These are phyloP conservation scores for Aspergillus alliaceus DNA, from an alignment of 2,329 filamentous ascomycete species.

Conservation along the genomic window DNA sequence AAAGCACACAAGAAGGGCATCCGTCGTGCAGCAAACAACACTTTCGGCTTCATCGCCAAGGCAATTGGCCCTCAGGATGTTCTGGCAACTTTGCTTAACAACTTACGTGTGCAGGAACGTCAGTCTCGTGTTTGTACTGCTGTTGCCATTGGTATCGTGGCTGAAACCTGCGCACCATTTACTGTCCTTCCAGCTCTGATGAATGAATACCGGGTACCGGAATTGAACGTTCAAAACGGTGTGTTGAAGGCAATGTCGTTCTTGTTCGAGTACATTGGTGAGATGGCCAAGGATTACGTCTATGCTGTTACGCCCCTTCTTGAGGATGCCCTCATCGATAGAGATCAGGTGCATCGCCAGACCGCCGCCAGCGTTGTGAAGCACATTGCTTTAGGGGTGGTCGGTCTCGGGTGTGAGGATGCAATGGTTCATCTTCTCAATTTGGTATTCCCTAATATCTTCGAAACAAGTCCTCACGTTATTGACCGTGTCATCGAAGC, in stretches of 20 bases:
- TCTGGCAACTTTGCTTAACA: conserved; percentile 91
- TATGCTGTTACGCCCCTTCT: conserved; percentile 95
- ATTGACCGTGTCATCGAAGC: conserved; percentile 98
- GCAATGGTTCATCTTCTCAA: conserved; percentile 98
- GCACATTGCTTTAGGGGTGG: conserved; percentile 95
- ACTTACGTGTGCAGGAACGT: conserved; percentile 92
- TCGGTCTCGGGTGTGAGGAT: conserved; percentile 94
- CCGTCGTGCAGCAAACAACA: conserved; percentile 96
- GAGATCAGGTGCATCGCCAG: conserved; percentile 96
- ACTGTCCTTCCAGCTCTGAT: conserved; percentile 97
- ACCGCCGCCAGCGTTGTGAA: conserved; percentile 97
- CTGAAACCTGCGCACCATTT: conserved; percentile 96
- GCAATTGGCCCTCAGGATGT: conserved; percentile 98
- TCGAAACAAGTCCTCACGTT: conserved; percentile 96
- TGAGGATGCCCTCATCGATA: conserved; percentile 94
- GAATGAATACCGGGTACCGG: conserved; percentile 98
- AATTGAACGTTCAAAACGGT: conserved; percentile 98
- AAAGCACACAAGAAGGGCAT: conserved; percentile 99
- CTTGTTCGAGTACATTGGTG: conserved; percentile 98
- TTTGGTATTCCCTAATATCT: conserved; percentile 92
- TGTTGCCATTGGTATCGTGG: conserved; percentile 96
- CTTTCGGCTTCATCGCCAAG: conserved; percentile 98
- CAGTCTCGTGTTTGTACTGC: conserved; percentile 98
- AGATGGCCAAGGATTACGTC: conserved; percentile 99
- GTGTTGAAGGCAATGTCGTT: conserved; percentile 96